These are phyloP conservation scores for Suillus tomentosus DNA, from an alignment of 768 basidiomycete species.

Conservation along the genomic window DNA sequence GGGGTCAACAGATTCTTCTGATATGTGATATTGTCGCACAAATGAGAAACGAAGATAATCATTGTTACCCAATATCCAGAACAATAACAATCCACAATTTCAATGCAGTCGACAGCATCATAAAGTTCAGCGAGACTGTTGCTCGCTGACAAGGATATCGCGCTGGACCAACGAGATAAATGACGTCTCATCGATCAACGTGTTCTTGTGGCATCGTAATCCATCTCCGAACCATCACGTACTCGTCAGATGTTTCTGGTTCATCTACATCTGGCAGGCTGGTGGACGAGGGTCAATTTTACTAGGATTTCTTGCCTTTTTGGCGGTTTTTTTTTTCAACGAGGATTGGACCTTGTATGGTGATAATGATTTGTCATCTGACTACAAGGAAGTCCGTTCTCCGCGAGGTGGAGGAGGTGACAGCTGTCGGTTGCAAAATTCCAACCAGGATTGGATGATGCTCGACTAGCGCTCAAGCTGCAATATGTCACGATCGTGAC, in stretches of 20 bases:
- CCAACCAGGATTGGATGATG: slow-evolving; percentile 12
- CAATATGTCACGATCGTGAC: slow-evolving; percentile 3
- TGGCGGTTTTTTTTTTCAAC: slow-evolving; percentile 10
- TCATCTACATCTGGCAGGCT: slow-evolving; percentile 1
- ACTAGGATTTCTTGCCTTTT: slow-evolving; percentile 11
- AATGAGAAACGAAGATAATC: slow-evolving; percentile 12
- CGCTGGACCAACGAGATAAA: too few relatives aligned
- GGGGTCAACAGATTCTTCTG: slow-evolving; percentile 12
- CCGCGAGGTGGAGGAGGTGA: slow-evolving; percentile 4
- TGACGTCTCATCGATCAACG: slow-evolving; percentile 7
- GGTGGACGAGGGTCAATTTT: slow-evolving; percentile 11
- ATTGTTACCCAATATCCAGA: slow-evolving; percentile 7
- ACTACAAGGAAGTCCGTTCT: slow-evolving; percentile 12
- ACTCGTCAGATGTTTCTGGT: slow-evolving; percentile 10
- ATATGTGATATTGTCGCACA: slow-evolving; percentile 19
- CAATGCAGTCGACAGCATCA: not conserved
- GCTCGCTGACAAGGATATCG: not conserved
- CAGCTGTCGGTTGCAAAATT: slow-evolving; percentile 10
- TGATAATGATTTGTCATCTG: slow-evolving; percentile 3
- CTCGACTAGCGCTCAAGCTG: not conserved
- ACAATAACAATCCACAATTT: not conserved
- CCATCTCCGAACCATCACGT: slow-evolving; percentile 15
- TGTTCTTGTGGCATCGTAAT: slow-evolving; percentile 18
- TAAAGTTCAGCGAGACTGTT: slow-evolving; percentile 6
- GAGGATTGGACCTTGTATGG: slow-evolving; percentile 11